A percentile compares a stretch with the other conserved stretches of the same genome.
Evolutionary conservation across 192 early-diverging fungal species (phyloP).

Genomic region (Haplosporangium gracile): DNA sequence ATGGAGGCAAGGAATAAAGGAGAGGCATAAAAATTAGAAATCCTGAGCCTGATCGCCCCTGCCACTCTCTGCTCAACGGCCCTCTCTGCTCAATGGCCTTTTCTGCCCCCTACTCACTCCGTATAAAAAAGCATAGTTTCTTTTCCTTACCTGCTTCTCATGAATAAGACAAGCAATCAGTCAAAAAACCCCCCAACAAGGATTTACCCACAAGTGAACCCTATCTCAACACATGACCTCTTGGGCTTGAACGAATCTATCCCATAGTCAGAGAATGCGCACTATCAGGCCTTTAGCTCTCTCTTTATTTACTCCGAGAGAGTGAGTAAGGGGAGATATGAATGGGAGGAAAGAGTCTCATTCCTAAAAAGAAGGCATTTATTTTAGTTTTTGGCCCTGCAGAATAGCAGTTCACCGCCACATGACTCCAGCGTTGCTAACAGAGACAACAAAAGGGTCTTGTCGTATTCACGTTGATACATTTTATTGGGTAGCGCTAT

Average conservation of each 20-base stretch:
- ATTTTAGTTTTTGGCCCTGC: neutral
- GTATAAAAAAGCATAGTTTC: neutral
- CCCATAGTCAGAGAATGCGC: too few relatives aligned
- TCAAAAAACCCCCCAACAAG: neutral
- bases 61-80: too few relatives aligned
- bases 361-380: neutral
- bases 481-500: neutral
- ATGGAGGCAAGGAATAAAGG: neutral
- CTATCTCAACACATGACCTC: neutral
- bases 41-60: neutral
- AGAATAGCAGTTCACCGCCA: neutral
- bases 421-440: neutral
- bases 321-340: neutral
- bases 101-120: too few relatives aligned
- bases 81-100: too few relatives aligned
- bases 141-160: neutral
- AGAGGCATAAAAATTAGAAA: neutral
- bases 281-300: neutral
- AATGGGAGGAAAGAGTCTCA: neutral
- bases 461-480: neutral
- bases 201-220: neutral
- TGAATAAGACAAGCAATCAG: neutral
- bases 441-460: neutral
- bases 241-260: neutral
- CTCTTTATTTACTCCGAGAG: neutral